phyloP scores from a whole-genome alignment of 805 yeast species.

The Wickerhamiella spandovensis region DNA sequence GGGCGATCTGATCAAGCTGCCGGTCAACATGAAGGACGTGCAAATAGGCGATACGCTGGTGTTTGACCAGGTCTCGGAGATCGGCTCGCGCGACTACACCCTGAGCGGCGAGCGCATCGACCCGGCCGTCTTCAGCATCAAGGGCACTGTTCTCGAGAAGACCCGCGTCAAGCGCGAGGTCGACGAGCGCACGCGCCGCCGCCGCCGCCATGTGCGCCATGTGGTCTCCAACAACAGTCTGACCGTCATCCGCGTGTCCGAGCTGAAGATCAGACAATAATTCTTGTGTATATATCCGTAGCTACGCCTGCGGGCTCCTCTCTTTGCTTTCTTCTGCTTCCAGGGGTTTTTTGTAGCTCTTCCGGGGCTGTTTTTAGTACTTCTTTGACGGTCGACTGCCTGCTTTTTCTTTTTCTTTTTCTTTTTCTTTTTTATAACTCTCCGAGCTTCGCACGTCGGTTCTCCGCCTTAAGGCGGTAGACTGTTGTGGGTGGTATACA shows the following conservation, averaged over 20 bases:
- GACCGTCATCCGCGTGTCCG: constrained; percentile 66
- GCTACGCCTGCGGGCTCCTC: not conserved
- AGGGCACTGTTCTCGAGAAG: constrained; percentile 75
- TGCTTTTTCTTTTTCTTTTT: too few species aligned
- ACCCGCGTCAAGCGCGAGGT: constrained; percentile 56
- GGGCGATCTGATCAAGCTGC: constrained; percentile 75
- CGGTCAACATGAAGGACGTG: constrained; percentile 63
- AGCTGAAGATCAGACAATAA: constrained; percentile 37
- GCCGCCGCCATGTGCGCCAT: constrained; percentile 63
- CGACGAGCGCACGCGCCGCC: constrained; percentile 63
- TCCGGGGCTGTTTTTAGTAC: not conserved
- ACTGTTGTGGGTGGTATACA: too few species aligned
- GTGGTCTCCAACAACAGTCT: constrained; percentile 53
- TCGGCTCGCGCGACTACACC: constrained; percentile 79
- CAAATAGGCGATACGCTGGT: constrained; percentile 71
- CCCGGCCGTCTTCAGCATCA: constrained; percentile 41
- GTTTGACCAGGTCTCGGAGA: constrained; percentile 59
- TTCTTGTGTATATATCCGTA: constrained; percentile 15
- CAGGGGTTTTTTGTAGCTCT: not conserved
- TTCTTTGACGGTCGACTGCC: too few species aligned
- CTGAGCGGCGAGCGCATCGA: constrained; percentile 40
- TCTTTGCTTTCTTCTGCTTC: not conserved
- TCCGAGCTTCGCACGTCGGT: too few species aligned
- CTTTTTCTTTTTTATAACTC: too few species aligned
- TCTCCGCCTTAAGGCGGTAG: too few species aligned